Conservation (phyloP, 176 grass and related monocot species). For the Musa beccarii region DNA sequence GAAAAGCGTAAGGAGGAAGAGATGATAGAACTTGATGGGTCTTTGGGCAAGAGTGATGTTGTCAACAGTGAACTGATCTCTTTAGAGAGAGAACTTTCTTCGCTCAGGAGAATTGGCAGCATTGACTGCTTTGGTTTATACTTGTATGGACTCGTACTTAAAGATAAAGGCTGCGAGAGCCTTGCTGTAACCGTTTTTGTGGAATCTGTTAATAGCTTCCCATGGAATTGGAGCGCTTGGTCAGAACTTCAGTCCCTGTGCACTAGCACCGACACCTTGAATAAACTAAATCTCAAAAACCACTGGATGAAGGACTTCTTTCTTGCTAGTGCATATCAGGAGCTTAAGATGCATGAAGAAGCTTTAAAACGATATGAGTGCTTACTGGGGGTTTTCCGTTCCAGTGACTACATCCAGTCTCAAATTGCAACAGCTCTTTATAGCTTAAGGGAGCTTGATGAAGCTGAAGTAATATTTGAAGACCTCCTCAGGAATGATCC, state of each 20-base stretch:
- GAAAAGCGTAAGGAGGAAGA: constrained; percentile 95
- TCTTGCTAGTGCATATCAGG: constrained; percentile 75
- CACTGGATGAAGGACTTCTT: constrained; percentile 99
- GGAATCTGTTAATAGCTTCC: constrained; percentile 87
- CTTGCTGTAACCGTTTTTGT: constrained; percentile 58
- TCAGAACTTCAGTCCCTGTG: constrained; percentile 72
- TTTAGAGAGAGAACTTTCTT: constrained; percentile 80
- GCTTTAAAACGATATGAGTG: constrained; percentile 77
- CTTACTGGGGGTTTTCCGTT: constrained; percentile 51
- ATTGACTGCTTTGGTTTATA: constrained; percentile 91
- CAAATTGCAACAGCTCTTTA: constrained; percentile 93
- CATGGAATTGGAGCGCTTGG: constrained; percentile 99
- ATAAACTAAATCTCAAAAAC: constrained; percentile 82
- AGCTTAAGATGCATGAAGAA: constrained; percentile 93
- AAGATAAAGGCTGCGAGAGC: constrained; percentile 70
- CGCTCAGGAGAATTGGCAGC: constrained; percentile 52
- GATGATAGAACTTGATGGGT: constrained; percentile 86
- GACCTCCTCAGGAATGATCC: constrained; percentile 90
- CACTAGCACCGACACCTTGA: constrained; percentile 65
- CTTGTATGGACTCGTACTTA: constrained; percentile 78
- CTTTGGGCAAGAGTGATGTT: constrained; percentile 68
- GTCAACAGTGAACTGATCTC: constrained; percentile 69
- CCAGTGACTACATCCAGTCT: constrained; percentile 87
- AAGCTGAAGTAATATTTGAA: constrained; percentile 93
- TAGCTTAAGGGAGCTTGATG: constrained; percentile 90